Percentiles rank a stretch among this genome's conserved stretches.
Evolutionary conservation across 306 rosid genomes (phyloP).

Genomic region (Mucuna pruriens): DNA sequence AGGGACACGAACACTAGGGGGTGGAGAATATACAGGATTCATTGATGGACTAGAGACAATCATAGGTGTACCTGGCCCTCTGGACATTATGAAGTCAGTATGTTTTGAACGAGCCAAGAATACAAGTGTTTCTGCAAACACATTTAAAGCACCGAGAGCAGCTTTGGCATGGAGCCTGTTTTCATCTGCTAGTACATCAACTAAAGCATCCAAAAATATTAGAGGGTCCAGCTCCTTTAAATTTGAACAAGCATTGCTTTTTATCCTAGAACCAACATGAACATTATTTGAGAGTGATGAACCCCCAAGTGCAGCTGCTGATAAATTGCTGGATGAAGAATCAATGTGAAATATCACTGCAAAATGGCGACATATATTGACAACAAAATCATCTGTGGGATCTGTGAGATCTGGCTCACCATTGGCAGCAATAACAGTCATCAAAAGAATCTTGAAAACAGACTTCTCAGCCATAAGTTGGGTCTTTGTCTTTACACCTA

Average conservation of each 20-base stretch:
- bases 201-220: conserved; percentile 96
- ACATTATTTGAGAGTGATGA: conserved; percentile 63
- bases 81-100: conserved; percentile 80
- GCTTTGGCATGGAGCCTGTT: conserved; percentile 95
- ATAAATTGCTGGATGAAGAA: conserved; percentile 59
- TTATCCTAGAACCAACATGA: conserved; percentile 64
- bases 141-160: conserved; percentile 87
- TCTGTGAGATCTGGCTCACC: conserved; percentile 88
- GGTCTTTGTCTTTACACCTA: conserved; percentile 98
- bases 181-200: conserved; percentile 95
- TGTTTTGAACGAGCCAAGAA: conserved; percentile 95
- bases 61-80: conserved; percentile 99
- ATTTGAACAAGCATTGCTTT: conserved; percentile 69
- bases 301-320: conserved; percentile 65
- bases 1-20: conserved; percentile 96
- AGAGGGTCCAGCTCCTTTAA: conserved; percentile 95
- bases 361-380: conserved; percentile 94
- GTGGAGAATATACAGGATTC: conserved; percentile 97
- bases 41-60: conserved; percentile 96
- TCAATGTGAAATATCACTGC: conserved; percentile 87
- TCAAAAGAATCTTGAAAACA: conserved; percentile 89
- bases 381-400: conserved; percentile 83
- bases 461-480: conserved; percentile 99
- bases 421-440: conserved; percentile 88
- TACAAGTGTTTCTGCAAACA: conserved; percentile 92